Evolutionary conservation across 495 filamentous ascomycete species (phyloP).

Genomic region (Penicillium cosmopolitanum): DNA sequence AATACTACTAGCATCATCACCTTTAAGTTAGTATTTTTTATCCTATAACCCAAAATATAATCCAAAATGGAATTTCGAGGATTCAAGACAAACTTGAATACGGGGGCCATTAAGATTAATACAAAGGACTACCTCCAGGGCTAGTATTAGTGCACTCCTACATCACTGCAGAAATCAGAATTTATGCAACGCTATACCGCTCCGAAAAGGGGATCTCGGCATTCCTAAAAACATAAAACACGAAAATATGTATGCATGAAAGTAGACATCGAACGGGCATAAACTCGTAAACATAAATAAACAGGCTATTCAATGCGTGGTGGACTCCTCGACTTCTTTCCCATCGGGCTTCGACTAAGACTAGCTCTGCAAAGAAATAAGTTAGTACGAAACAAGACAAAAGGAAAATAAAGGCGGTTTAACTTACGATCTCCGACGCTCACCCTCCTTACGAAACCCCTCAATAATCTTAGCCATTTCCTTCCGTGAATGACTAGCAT

Average conservation of each 20-base stretch:
- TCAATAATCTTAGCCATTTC: constrained; percentile 90
- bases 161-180: background rate
- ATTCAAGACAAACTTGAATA: no score
- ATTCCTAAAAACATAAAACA: background rate
- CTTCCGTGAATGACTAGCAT: constrained; percentile 75
- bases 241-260: constrained; percentile 19
- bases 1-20: no score
- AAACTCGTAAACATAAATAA: constrained; percentile 18
- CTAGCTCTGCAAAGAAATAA: constrained; percentile 28
- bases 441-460: constrained; percentile 77
- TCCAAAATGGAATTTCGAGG: no score
- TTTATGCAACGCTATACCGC: constrained; percentile 7
- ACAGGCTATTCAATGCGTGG: constrained; percentile 45
- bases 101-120: no score
- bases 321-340: constrained; percentile 47
- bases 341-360: constrained; percentile 36
- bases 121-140: no score
- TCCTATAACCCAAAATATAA: no score
- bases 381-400: no score
- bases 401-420: constrained; percentile 1
- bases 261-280: constrained; percentile 19
- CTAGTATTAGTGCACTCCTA: background rate
- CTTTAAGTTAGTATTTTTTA: no score
- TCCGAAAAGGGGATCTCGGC: background rate
- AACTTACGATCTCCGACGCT: constrained; percentile 74